These are phyloP conservation scores for Grigorovia transvaalensis DNA, from an alignment of 805 yeast species.

Conservation along the genomic window DNA sequence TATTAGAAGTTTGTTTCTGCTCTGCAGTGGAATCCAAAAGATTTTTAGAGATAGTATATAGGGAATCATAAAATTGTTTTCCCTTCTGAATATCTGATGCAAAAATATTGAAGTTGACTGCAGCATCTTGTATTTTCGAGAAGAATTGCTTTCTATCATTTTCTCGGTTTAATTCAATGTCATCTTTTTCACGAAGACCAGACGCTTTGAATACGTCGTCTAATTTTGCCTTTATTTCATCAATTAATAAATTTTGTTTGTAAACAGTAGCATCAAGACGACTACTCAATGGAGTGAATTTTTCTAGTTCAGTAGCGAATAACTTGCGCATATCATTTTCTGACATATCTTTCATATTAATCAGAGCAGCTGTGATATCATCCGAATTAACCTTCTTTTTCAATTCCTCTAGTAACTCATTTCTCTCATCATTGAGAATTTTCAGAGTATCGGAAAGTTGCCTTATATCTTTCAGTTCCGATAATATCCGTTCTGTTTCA, in stretches of 20 bases:
- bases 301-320: slow-evolving; percentile 63
- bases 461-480: slow-evolving; percentile 41
- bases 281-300: slow-evolving; percentile 58
- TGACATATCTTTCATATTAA: slow-evolving; percentile 50
- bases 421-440: slow-evolving; percentile 53
- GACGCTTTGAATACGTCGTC: slow-evolving; percentile 39
- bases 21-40: slow-evolving; percentile 8
- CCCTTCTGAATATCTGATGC: slow-evolving; percentile 54
- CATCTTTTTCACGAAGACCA: slow-evolving; percentile 33
- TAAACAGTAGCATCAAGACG: slow-evolving; percentile 60
- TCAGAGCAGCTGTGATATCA: slow-evolving; percentile 69
- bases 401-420: slow-evolving; percentile 48
- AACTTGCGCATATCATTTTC: slow-evolving; percentile 48
- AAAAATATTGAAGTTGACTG: slow-evolving; percentile 48
- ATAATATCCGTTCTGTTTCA: slow-evolving; percentile 22
- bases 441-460: slow-evolving; percentile 51
- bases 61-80: slow-evolving; percentile 46
- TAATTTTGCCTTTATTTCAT: slow-evolving; percentile 36
- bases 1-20: neutral
- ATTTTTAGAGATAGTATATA: slow-evolving; percentile 22
- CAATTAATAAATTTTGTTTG: slow-evolving; percentile 47
- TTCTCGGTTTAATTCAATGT: slow-evolving; percentile 29
- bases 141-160: slow-evolving; percentile 29
- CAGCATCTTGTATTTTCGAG: slow-evolving; percentile 38
- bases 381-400: slow-evolving; percentile 66